Conservation (phyloP, 2,329 filamentous ascomycete genomes). For the Fusarium tuaranense region DNA sequence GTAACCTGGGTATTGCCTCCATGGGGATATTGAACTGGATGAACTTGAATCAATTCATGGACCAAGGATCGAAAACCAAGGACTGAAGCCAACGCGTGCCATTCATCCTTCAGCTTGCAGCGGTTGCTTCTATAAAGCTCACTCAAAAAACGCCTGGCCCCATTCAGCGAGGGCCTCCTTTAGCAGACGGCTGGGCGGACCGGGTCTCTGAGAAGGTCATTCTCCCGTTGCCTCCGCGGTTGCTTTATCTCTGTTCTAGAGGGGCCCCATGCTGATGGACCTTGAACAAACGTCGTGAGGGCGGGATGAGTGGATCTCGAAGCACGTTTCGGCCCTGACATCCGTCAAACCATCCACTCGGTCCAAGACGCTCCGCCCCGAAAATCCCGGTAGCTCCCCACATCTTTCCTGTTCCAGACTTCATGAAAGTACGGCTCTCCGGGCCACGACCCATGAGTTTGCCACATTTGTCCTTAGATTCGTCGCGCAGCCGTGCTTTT, state of each 20-base stretch:
- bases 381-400: conserved; percentile 44
- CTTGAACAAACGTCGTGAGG: conserved; percentile 22
- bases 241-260: conserved; percentile 27
- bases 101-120: conserved; percentile 23
- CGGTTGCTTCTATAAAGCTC: conserved; percentile 33
- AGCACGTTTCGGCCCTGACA: conserved; percentile 44
- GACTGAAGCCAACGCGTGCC: conserved; percentile 8
- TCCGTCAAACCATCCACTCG: conserved; percentile 39
- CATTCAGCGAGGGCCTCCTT: conserved; percentile 20
- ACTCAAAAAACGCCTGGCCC: conserved; percentile 12
- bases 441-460: conserved; percentile 32
- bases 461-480: not conserved
- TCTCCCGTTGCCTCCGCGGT: conserved; percentile 25
- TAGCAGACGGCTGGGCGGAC: conserved; percentile 40
- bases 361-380: conserved; percentile 40
- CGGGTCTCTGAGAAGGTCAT: conserved; percentile 35
- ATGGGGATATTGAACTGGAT: conserved; percentile 22
- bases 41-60: conserved; percentile 1
- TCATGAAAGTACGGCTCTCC: conserved; percentile 38
- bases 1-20: conserved; percentile 9
- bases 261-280: conserved; percentile 10
- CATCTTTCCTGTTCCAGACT: conserved; percentile 32
- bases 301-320: conserved; percentile 37
- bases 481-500: not conserved
- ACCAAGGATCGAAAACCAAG: conserved; percentile 14